These are phyloP conservation scores for Apiotrichum sp. DNA, from an alignment of 1,284 basidiomycete genomes.

Conservation along the genomic window DNA sequence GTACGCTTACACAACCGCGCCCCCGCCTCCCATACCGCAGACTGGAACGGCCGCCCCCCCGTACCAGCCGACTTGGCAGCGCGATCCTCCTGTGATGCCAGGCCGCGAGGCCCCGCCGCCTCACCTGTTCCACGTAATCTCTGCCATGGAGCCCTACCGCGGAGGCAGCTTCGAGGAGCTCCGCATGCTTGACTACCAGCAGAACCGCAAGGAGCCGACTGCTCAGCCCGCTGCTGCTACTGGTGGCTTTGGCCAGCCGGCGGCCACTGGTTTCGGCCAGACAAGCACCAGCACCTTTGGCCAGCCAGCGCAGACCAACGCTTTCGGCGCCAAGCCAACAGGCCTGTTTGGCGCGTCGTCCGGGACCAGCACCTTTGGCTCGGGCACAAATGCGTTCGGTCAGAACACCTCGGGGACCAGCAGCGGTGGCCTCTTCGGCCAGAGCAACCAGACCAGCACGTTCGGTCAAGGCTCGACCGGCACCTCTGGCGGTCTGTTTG, in stretches of 20 bases:
- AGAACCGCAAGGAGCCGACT: slow-evolving; percentile 53
- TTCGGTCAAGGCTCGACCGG: slow-evolving; percentile 40
- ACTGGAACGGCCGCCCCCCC: slow-evolving; percentile 36
- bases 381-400: slow-evolving; percentile 31
- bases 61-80: slow-evolving; percentile 43
- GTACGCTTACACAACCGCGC: slow-evolving; percentile 23
- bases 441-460: slow-evolving; percentile 13
- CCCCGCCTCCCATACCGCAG: slow-evolving; percentile 26
- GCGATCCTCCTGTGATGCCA: slow-evolving; percentile 24
- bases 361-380: neutral
- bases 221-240: slow-evolving; percentile 25
- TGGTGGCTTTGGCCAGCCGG: slow-evolving; percentile 40
- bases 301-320: slow-evolving; percentile 23
- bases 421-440: slow-evolving; percentile 37
- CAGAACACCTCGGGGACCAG: slow-evolving; percentile 29
- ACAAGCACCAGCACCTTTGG: slow-evolving; percentile 12
- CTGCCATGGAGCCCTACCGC: slow-evolving; percentile 39
- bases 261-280: slow-evolving; percentile 51
- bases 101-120: slow-evolving; percentile 9
- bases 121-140: slow-evolving; percentile 43
- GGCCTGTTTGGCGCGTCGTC: slow-evolving; percentile 36
- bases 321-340: slow-evolving; percentile 26
- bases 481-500: slow-evolving; percentile 34
- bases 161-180: slow-evolving; percentile 45
- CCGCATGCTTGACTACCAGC: slow-evolving; percentile 51